Percentiles rank a stretch among this genome's conserved stretches.
Evolutionary conservation across 2,329 filamentous ascomycete genomes (phyloP).

Genomic region (Aspergillus sp.): DNA sequence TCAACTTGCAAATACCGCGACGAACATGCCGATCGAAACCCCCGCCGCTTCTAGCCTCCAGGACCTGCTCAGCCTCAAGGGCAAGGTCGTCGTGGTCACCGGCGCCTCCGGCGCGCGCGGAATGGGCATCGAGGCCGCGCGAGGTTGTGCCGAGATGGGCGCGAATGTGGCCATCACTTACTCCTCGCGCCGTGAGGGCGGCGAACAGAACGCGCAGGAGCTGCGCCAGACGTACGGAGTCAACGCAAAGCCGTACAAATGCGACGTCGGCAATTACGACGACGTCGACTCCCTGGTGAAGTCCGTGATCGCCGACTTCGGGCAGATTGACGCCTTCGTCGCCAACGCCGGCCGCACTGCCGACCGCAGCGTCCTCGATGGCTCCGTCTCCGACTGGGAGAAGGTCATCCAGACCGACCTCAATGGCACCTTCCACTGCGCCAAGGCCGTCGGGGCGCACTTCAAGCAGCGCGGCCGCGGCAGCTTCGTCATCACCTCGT

Average conservation of each 20-base stretch:
- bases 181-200: constrained; percentile 51
- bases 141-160: constrained; percentile 55
- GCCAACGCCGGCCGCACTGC: constrained; percentile 64
- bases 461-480: constrained; percentile 58
- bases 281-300: constrained; percentile 49
- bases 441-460: constrained; percentile 76
- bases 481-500: constrained; percentile 58
- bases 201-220: constrained; percentile 57
- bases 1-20: constrained; percentile 1
- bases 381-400: constrained; percentile 61
- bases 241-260: constrained; percentile 60
- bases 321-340: constrained; percentile 58
- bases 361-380: constrained; percentile 58
- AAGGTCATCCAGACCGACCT: constrained; percentile 78
- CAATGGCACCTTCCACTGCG: constrained; percentile 76
- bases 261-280: constrained; percentile 49
- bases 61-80: constrained; percentile 40
- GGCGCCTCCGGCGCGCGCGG: constrained; percentile 52
- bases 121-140: constrained; percentile 59
- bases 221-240: constrained; percentile 51
- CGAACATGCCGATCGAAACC: constrained; percentile 31
- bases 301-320: constrained; percentile 59
- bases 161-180: constrained; percentile 60
- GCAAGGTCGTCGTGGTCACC: constrained; percentile 40
- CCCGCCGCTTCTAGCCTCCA: constrained; percentile 26